Percentiles rank a stretch among this genome's conserved stretches.
phyloP scores from a whole-genome alignment of 2,329 filamentous ascomycete species.

The Arthroderma sp. region DNA sequence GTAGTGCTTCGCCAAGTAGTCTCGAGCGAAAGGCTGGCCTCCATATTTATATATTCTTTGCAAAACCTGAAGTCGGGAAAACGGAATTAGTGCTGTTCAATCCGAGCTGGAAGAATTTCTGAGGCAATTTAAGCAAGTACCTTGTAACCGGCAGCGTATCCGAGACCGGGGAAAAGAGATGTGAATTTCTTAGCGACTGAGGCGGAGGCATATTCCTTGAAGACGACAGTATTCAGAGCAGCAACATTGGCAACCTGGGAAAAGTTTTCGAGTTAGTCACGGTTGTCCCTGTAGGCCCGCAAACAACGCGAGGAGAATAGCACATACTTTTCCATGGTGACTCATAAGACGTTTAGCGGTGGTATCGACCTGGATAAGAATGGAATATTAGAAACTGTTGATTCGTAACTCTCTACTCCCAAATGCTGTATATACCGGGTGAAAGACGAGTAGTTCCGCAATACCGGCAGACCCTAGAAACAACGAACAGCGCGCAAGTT shows the following conservation, averaged over 20 bases:
- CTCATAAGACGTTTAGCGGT: constrained; percentile 99
- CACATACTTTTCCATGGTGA: constrained; percentile 64
- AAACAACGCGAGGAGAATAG: not conserved
- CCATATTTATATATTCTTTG: constrained; percentile 99
- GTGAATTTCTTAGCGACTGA: constrained; percentile 66
- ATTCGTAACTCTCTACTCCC: not conserved
- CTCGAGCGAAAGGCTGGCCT: constrained; percentile 85
- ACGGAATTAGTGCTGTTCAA: not conserved
- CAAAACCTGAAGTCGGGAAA: constrained; percentile 44
- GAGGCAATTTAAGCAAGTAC: constrained; percentile 27
- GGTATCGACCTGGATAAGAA: constrained; percentile 65
- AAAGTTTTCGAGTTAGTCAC: not conserved
- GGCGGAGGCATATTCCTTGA: constrained; percentile 73
- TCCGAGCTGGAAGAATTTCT: not conserved
- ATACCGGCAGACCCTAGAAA: constrained; percentile 73
- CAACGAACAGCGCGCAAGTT: constrained; percentile 2
- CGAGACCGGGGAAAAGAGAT: constrained; percentile 89
- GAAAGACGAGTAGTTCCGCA: constrained; percentile 83
- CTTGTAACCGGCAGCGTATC: constrained; percentile 97
- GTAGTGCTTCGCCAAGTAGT: constrained; percentile 72
- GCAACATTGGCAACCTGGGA: constrained; percentile 42
- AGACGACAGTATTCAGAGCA: constrained; percentile 81
- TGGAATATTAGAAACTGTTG: not conserved
- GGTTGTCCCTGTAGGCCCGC: no score
- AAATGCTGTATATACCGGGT: constrained; percentile 49